phyloP scores from a whole-genome alignment of 73 alveolate genomes.

The Urostyla sp. region DNA sequence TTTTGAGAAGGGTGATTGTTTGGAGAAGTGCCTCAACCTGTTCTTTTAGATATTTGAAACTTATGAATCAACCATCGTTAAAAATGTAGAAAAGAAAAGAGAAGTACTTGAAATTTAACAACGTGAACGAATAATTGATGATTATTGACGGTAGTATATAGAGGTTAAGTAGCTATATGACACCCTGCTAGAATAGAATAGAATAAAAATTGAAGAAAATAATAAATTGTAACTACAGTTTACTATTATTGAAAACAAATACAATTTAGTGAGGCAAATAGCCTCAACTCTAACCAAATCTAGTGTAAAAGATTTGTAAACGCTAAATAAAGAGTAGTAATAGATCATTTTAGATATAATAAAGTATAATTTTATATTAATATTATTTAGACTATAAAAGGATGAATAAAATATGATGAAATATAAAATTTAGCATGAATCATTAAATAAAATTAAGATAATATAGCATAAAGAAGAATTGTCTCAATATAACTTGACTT shows the following conservation, averaged over 20 bases:
- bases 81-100: slow-evolving; percentile 36
- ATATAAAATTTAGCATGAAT: too few relatives aligned
- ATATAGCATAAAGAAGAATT: too few relatives aligned
- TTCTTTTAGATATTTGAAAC: slow-evolving; percentile 42
- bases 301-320: slow-evolving; percentile 3
- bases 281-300: slow-evolving; percentile 7
- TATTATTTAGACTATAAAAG: slow-evolving; percentile 5
- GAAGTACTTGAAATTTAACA: slow-evolving; percentile 25
- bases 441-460: too few relatives aligned
- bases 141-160: slow-evolving; percentile 11
- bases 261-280: background rate
- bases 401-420: background rate
- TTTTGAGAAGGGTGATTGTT: slow-evolving; percentile 11
- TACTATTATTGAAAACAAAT: background rate
- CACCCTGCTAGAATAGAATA: background rate
- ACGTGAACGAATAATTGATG: slow-evolving; percentile 38
- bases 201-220: background rate
- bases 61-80: slow-evolving; percentile 29
- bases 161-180: slow-evolving; percentile 11
- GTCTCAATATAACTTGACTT: too few relatives aligned
- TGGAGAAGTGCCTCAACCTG: slow-evolving; percentile 24
- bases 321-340: slow-evolving; percentile 5
- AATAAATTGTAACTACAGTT: background rate
- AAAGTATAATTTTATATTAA: too few relatives aligned
- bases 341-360: background rate